Evolutionary conservation across 2,329 filamentous ascomycete species (phyloP).

Genomic region (Botrytis cinerea): DNA sequence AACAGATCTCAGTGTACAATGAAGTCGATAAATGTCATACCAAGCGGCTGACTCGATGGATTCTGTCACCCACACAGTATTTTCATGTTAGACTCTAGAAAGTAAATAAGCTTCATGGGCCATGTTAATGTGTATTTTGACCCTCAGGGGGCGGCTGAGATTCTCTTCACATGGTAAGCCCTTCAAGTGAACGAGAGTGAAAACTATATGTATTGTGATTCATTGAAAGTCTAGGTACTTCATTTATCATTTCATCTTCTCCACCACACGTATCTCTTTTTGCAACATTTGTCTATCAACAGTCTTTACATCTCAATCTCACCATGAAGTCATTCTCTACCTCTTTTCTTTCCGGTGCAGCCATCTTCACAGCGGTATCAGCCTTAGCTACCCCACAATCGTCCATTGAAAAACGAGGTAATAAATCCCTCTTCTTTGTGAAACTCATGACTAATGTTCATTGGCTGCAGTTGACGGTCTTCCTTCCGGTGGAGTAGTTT

Average conservation of each 20-base stretch:
- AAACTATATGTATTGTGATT: background rate
- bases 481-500: constrained; percentile 18
- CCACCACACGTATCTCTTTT: background rate
- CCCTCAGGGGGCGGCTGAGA: background rate
- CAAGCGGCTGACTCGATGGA: background rate
- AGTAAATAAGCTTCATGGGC: background rate
- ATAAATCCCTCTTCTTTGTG: background rate
- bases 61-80: background rate
- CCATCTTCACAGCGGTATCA: background rate
- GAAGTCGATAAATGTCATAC: background rate
- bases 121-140: background rate
- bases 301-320: background rate
- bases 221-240: no score
- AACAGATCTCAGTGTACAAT: background rate
- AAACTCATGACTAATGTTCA: background rate
- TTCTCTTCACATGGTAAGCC: background rate
- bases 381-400: constrained; percentile 3
- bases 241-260: background rate
- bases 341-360: constrained; percentile 6
- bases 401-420: constrained; percentile 3
- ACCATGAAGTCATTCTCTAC: constrained; percentile 20
- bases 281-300: background rate
- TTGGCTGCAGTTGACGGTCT: constrained; percentile 8
- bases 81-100: background rate
- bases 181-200: background rate